Evolutionary conservation across 1,284 basidiomycete species (phyloP), one percentile per base, ranked within the genome.

Genomic region (Sphagnurus paluster): DNA sequence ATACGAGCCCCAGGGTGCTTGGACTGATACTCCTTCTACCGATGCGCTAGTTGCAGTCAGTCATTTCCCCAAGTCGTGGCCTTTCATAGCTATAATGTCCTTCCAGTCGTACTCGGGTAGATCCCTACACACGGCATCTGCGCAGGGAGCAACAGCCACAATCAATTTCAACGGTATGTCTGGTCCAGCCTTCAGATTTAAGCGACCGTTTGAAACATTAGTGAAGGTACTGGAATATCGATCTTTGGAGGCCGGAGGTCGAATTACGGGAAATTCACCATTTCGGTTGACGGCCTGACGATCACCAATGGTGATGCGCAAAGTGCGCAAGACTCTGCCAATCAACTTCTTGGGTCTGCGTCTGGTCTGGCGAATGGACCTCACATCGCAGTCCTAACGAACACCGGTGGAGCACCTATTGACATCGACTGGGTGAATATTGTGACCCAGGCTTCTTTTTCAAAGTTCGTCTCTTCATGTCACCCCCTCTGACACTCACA

Each of bases 361-460:
- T 62, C 67, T 19, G 69, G 69, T 14, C 58, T 81, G 38, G 28
- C 52, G 2, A 65, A 72, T 54, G 77, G 75, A 1, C 53, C 59
- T 25, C 79, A 81, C 58, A 75, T 69, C 2, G 74, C 69, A 8
- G 62, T 72, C 17, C 54, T 81, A 17, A 74, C 69, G 23, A 74
- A 68, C 48, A 70, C 66, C 0, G 73, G 71, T 9, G 65, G 63
- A 5, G 67, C 48, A 2, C 54, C 64, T 1, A 65, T 82, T 40
- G 79, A 81, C 55, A 66, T 82, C 48, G 80, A 81, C 54, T 66
- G 58, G 32, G 50, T 77, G 19, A 61, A 74, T 29, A 67, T 79
- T 39, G 63, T 72, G 47, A 69, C 67, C 6, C 64, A 64, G 46
- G 55, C 72, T 29, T 72, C 70, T 4, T 41, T 57, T 30, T 38